Conservation (phyloP, 352 stramenopile species). For the Globisporangium alternatum region DNA sequence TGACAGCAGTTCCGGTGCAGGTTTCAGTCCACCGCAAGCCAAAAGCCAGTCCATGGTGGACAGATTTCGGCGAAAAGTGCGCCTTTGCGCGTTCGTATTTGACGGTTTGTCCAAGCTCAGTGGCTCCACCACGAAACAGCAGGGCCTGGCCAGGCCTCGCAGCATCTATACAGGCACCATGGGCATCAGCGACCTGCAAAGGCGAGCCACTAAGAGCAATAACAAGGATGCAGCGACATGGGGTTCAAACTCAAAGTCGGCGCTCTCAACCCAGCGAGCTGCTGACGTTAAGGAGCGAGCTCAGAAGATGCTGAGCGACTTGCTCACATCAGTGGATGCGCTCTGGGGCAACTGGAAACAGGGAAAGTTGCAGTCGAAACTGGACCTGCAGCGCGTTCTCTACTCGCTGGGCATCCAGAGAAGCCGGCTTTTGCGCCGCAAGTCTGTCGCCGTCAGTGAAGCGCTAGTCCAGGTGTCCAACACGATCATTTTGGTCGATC, state of each 20-base stretch:
- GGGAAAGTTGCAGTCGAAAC: constrained; percentile 19
- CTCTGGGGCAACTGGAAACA: constrained; percentile 56
- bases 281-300: not conserved
- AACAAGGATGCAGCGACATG: not conserved
- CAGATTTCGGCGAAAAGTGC: constrained; percentile 30
- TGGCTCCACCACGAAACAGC: not conserved
- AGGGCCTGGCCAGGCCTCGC: not conserved
- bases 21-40: no score
- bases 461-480: not conserved
- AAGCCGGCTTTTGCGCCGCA: constrained; percentile 15
- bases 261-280: not conserved
- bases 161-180: not conserved
- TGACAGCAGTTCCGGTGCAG: not conserved
- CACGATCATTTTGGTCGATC: not conserved
- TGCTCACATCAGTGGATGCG: constrained; percentile 22
- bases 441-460: not conserved
- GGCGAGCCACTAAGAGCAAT: not conserved
- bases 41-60: constrained; percentile 24
- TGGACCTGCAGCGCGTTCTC: constrained; percentile 22
- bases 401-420: constrained; percentile 10
- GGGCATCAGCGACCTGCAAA: not conserved
- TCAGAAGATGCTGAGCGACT: not conserved
- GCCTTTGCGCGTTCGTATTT: constrained; percentile 27
- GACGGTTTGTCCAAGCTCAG: constrained; percentile 12
- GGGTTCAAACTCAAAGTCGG: not conserved